Base-by-base conservation (phyloP, 805 yeast species). In the Candida pseudoglaebosa region DNA sequence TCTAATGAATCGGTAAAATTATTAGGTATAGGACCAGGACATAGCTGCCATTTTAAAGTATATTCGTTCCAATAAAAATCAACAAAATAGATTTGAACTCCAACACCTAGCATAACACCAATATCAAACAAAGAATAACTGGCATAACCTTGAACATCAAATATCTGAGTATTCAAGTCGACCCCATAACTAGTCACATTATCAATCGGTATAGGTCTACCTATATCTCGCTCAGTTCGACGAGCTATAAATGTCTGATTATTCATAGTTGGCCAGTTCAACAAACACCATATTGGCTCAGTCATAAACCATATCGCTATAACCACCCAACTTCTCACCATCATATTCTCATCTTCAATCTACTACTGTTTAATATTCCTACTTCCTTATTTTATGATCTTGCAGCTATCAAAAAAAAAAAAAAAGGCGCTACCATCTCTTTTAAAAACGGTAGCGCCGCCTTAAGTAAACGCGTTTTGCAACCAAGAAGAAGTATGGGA, bases 51-150 rank as follows among this genome's bases (percentile, higher is more conserved):
- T 32, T 40, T 45, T 8, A 44, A 34, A 3, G 67, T 57, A 30
- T 59, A 48, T 36, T 73, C 75, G 48, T 75, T 76, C 68, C 77
- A 74, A 53, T 79, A 80, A 19, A 81, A 39, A 49, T 83, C 85
- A 3, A 80, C 37, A 38, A 63, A 57, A n/a, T 78, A 53, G 0
- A 68, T 55, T 37, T 70, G 72, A 1, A 71, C 59, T 0, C 84
- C 84, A 2, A 57, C 56, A 26, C 54, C 48, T 31, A 82, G 46
- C 14, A 78, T 34, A 0, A 42, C 31, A 15, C 39, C 18, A 2
- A 62, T 37, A 19, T 45, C 39, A n/a, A 40, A 32, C 29, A 59
- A 32, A 4, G 60, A 32, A 6, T 34, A 38, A 8, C 24, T 13
- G 5, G 50, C 41, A 45, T 66, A 67, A 10, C 69, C 70, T 22